Conservation (phyloP, 352 stramenopile species). For the Globisporangium splendens region DNA sequence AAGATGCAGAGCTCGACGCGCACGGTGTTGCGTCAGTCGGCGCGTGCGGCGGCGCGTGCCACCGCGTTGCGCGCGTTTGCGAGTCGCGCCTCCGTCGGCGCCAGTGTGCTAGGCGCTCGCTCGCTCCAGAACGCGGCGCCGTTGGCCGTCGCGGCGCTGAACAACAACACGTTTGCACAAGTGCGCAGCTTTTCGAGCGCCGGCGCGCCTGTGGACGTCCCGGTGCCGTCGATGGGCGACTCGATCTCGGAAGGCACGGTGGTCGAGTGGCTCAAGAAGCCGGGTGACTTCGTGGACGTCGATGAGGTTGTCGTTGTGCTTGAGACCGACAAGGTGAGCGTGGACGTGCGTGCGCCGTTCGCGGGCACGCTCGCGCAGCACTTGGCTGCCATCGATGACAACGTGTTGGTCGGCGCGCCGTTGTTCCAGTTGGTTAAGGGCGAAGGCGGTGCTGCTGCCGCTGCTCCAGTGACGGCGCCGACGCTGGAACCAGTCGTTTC, state of each 20-base stretch:
- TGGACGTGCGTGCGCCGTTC: conserved; percentile 85
- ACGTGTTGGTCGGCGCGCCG: conserved; percentile 90
- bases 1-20: conserved; percentile 27
- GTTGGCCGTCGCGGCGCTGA: not conserved
- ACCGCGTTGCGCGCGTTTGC: conserved; percentile 6
- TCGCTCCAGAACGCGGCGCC: conserved; percentile 2
- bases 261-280: conserved; percentile 93
- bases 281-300: conserved; percentile 90
- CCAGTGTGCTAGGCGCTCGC: not conserved
- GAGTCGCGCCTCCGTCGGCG: not conserved
- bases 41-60: conserved; percentile 19
- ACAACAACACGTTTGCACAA: not conserved
- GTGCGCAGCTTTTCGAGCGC: conserved; percentile 36
- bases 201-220: conserved; percentile 37
- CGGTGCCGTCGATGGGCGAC: conserved; percentile 89
- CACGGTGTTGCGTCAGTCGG: conserved; percentile 12
- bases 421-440: conserved; percentile 93
- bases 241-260: conserved; percentile 98
- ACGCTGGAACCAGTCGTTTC: conserved; percentile 12
- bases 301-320: conserved; percentile 98
- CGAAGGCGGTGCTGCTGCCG: conserved; percentile 25
- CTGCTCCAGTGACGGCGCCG: conserved; percentile 16
- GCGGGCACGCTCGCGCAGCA: conserved; percentile 89
- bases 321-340: conserved; percentile 98
- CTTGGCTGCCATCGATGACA: conserved; percentile 90